These are phyloP conservation scores for Microcera coccophila DNA, from an alignment of 2,329 filamentous ascomycete genomes.

Conservation along the genomic window DNA sequence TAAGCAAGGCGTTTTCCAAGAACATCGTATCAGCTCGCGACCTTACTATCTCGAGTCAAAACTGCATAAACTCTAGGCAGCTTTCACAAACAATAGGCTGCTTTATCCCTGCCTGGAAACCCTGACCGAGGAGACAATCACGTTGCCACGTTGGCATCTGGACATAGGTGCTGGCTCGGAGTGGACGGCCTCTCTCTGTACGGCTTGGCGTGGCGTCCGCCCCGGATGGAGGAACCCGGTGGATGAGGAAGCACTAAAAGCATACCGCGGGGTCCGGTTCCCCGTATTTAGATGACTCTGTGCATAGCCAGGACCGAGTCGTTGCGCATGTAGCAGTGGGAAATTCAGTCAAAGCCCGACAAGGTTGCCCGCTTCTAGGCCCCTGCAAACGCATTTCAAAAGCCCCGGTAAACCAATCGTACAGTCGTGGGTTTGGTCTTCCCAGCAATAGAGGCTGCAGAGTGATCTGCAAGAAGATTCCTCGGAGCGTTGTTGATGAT, in stretches of 20 bases:
- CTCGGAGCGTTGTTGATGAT: neutral
- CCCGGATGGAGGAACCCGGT: neutral
- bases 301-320: neutral
- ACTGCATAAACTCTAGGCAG: too few relatives aligned
- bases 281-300: neutral
- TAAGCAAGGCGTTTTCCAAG: too few relatives aligned
- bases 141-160: too few relatives aligned
- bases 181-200: too few relatives aligned
- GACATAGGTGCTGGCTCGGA: too few relatives aligned
- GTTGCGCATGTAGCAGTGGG: neutral
- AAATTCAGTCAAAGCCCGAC: neutral
- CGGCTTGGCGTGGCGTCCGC: neutral
- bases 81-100: too few relatives aligned
- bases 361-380: too few relatives aligned
- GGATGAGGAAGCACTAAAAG: neutral
- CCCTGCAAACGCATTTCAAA: neutral
- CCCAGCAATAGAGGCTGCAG: neutral
- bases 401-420: neutral
- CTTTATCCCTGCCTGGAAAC: too few relatives aligned
- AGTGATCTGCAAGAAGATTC: neutral
- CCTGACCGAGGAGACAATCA: too few relatives aligned
- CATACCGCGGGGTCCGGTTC: neutral
- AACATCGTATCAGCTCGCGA: too few relatives aligned
- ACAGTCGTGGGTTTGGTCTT: neutral
- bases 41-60: too few relatives aligned